Percentiles rank a stretch among this genome's conserved stretches.
Evolutionary conservation across 106 monocot genomes (phyloP).

Genomic region (Dendrobium nobile): DNA sequence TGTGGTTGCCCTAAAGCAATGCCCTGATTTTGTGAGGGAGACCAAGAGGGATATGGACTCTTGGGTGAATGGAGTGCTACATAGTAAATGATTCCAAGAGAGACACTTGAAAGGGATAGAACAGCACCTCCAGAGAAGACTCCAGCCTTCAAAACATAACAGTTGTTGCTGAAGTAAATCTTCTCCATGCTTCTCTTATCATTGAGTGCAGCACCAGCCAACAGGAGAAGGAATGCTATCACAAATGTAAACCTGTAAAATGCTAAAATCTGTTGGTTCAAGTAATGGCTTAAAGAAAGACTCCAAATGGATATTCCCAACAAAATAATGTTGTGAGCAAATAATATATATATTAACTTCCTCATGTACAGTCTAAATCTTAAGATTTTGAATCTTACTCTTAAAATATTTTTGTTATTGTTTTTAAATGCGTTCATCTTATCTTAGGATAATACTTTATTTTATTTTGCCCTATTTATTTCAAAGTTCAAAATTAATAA

Average conservation of each 20-base stretch:
- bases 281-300: not conserved
- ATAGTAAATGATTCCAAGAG: slow-evolving; percentile 59
- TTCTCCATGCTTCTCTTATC: slow-evolving; percentile 43
- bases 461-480: too few relatives aligned
- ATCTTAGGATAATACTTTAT: too few relatives aligned
- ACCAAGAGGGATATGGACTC: slow-evolving; percentile 2
- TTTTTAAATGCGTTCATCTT: too few relatives aligned
- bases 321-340: too few relatives aligned
- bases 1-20: slow-evolving; percentile 65
- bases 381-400: too few relatives aligned
- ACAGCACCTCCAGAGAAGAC: slow-evolving; percentile 64
- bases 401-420: too few relatives aligned
- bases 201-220: slow-evolving; percentile 68
- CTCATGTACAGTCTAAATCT: too few relatives aligned
- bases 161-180: slow-evolving; percentile 56
- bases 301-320: not conserved
- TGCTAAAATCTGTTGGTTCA: not conserved
- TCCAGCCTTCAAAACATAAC: slow-evolving; percentile 77
- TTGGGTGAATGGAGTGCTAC: slow-evolving; percentile 35
- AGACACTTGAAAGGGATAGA: slow-evolving; percentile 44
- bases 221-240: slow-evolving; percentile 63
- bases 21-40: slow-evolving; percentile 35
- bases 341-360: too few relatives aligned
- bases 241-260: slow-evolving; percentile 67
- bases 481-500: too few relatives aligned